Evolutionary conservation across 2,329 filamentous ascomycete species (phyloP).

Genomic region (Ceratocystis huliohia): DNA sequence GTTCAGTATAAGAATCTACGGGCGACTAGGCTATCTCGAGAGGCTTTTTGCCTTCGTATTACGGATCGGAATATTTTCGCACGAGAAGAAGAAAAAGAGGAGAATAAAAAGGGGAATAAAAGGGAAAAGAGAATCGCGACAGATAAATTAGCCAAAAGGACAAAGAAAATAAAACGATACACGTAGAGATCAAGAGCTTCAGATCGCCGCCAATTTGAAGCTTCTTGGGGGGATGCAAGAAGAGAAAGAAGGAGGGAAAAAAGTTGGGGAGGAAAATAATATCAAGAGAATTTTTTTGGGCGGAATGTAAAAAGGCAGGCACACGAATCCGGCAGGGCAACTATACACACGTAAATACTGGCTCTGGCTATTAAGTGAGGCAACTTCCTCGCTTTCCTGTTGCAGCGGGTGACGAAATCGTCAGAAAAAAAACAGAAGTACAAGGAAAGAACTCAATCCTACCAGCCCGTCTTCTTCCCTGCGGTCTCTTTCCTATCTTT

Average conservation of each 20-base stretch:
- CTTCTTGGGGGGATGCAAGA: not conserved
- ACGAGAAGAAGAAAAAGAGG: conserved; percentile 4
- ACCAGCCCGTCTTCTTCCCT: not conserved
- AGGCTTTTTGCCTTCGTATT: not conserved
- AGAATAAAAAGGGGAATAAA: conserved; percentile 1
- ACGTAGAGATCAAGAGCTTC: not conserved
- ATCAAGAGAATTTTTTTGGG: not conserved
- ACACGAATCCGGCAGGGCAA: not conserved
- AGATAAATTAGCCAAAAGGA: not conserved
- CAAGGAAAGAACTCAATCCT: conserved; percentile 9
- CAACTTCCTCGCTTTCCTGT: not conserved
- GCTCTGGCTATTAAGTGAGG: not conserved
- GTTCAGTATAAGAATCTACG: not conserved
- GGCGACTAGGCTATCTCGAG: too few species aligned
- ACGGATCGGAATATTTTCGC: not conserved
- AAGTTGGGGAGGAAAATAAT: not conserved
- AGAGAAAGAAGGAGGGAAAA: not conserved
- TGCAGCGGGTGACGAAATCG: conserved; percentile 8
- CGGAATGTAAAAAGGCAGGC: not conserved
- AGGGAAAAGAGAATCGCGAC: not conserved
- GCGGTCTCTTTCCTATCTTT: not conserved
- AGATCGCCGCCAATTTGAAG: not conserved
- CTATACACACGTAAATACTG: conserved; percentile 1
- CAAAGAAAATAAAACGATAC: not conserved
- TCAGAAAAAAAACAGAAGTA: not conserved